phyloP scores from a whole-genome alignment of 169 alveolate genomes.

The Plasmodium gaboni region DNA sequence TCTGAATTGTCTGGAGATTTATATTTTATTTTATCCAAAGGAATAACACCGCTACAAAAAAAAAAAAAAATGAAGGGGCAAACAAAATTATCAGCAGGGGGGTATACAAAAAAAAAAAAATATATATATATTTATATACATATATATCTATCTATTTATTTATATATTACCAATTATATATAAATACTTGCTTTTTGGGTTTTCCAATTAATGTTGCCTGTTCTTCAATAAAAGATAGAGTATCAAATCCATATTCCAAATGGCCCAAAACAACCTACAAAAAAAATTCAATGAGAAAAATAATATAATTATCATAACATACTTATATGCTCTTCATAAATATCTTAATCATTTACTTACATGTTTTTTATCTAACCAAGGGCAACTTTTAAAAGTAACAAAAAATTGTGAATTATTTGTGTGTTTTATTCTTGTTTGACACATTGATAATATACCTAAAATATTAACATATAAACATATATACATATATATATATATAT shows the following conservation, averaged over 20 bases:
- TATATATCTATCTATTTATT: not conserved
- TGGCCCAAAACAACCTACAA: constrained; percentile 89
- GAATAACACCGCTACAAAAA: constrained; percentile 52
- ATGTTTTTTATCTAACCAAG: constrained; percentile 95
- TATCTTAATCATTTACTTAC: constrained; percentile 43
- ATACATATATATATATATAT: constrained; percentile 19
- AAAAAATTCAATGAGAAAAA: not conserved
- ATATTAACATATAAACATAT: not conserved
- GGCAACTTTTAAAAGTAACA: constrained; percentile 94
- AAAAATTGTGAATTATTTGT: constrained; percentile 94
- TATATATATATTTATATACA: not conserved
- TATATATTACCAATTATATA: constrained; percentile 84
- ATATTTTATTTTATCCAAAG: constrained; percentile 56
- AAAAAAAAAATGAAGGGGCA: not conserved
- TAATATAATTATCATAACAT: not conserved
- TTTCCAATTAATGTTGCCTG: constrained; percentile 87
- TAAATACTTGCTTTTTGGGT: constrained; percentile 84
- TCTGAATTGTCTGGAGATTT: constrained; percentile 31
- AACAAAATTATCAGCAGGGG: not conserved
- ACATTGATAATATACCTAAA: constrained; percentile 89
- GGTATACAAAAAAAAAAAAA: not conserved
- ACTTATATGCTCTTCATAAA: not conserved
- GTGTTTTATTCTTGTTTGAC: constrained; percentile 86
- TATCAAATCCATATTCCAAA: constrained; percentile 87
- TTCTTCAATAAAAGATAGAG: constrained; percentile 83